Evolutionary conservation across 305 asterid species (phyloP).

Genomic region (Solanum aculeatissimum): DNA sequence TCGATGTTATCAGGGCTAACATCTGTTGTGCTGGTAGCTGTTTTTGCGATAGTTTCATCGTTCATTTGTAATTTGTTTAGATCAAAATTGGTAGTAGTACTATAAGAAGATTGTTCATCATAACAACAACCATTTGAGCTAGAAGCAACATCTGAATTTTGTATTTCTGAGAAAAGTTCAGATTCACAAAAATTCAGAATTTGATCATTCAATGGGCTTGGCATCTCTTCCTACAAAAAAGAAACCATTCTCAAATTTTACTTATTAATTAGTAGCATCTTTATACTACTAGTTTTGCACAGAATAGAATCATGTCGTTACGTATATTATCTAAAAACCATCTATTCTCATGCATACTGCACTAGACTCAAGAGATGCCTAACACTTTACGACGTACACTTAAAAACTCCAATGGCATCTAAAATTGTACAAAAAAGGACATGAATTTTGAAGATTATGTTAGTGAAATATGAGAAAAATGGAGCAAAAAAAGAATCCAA

Average conservation of each 20-base stretch:
- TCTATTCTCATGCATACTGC: background rate
- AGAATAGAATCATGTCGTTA: background rate
- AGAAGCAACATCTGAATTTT: conserved; percentile 37
- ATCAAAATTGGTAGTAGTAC: conserved; percentile 15
- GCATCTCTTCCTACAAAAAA: conserved; percentile 31
- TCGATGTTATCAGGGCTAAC: conserved; percentile 1
- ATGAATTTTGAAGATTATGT: background rate
- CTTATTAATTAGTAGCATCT: background rate
- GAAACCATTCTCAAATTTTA: background rate
- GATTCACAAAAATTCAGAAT: conserved; percentile 38
- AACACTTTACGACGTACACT: background rate
- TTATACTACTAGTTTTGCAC: background rate
- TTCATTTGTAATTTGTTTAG: conserved; percentile 20
- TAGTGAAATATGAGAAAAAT: background rate
- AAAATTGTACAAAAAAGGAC: background rate
- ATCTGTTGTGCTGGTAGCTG: background rate
- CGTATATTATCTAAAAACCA: background rate
- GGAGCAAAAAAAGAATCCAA: background rate
- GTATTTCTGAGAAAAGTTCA: conserved; percentile 32
- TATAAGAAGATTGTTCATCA: conserved; percentile 59
- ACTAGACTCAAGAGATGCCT: background rate
- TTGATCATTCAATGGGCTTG: conserved; percentile 31
- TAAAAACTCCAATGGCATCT: background rate
- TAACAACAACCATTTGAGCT: conserved; percentile 45
- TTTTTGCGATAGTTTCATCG: background rate